These are phyloP conservation scores for Edaphochlamys debaryana DNA, from an alignment of 139 green algal genomes.

Conservation along the genomic window DNA sequence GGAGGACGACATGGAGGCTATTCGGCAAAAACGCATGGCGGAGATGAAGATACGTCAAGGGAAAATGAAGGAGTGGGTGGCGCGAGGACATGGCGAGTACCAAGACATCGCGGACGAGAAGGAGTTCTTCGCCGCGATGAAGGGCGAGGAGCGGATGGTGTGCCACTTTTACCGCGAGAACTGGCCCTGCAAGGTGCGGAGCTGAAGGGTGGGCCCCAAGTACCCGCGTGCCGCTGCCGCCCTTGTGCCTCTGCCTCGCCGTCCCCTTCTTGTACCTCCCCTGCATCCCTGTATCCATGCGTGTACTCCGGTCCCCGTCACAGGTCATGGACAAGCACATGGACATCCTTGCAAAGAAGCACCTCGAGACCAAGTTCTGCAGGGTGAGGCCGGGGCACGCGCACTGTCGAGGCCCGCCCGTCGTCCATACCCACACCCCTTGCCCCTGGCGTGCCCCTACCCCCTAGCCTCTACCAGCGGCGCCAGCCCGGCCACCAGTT, in stretches of 20 bases:
- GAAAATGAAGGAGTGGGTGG: slow-evolving; percentile 88
- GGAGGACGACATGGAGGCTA: slow-evolving; percentile 87
- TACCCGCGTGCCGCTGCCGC: too few species aligned
- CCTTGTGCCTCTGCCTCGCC: background rate
- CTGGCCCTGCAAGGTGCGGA: slow-evolving; percentile 88
- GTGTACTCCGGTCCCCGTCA: too few species aligned
- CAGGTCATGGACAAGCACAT: slow-evolving; percentile 93
- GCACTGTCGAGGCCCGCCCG: too few species aligned
- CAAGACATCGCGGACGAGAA: slow-evolving; percentile 84
- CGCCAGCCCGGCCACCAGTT: too few species aligned
- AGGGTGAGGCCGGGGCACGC: slow-evolving; percentile 59
- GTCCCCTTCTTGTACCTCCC: too few species aligned
- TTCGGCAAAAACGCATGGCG: slow-evolving; percentile 72
- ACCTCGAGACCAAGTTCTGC: slow-evolving; percentile 94
- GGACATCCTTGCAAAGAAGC: slow-evolving; percentile 65
- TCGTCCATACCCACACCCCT: too few species aligned
- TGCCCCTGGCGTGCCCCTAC: too few species aligned
- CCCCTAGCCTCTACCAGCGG: too few species aligned
- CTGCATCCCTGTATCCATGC: too few species aligned
- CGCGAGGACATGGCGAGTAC: slow-evolving; percentile 90
- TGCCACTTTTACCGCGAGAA: slow-evolving; percentile 92
- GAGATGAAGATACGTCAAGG: slow-evolving; percentile 71
- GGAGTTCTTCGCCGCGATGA: slow-evolving; percentile 97
- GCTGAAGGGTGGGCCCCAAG: too few species aligned
- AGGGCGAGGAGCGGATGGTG: slow-evolving; percentile 90